A percentile compares a stretch with the other conserved stretches of the same genome.
These are phyloP conservation scores for Teunomyces gatunensis DNA, from an alignment of 805 yeast genomes.

Conservation along the genomic window DNA sequence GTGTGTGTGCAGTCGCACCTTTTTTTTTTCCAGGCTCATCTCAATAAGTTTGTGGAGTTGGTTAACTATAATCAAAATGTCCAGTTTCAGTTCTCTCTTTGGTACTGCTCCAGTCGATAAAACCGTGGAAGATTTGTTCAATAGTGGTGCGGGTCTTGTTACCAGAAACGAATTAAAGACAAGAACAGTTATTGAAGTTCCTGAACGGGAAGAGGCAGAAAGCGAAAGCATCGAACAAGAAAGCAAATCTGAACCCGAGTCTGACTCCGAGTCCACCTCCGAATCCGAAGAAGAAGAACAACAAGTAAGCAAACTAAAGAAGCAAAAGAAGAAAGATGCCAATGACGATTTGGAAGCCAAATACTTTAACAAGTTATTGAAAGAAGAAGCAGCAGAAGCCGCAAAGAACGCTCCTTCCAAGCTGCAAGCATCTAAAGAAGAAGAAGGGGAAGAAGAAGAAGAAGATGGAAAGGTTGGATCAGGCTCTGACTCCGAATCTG, in stretches of 20 bases:
- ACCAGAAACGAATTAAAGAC: conserved; percentile 28
- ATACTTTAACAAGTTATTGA: conserved; percentile 50
- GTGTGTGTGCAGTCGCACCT: neutral
- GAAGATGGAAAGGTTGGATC: conserved; percentile 7
- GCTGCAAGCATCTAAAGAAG: conserved; percentile 14
- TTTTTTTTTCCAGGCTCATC: conserved; percentile 6
- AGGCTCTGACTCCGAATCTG: conserved; percentile 7
- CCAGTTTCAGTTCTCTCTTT: conserved; percentile 34
- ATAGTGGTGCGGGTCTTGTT: conserved; percentile 46
- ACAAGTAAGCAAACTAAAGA: conserved; percentile 18
- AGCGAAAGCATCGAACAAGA: conserved; percentile 17
- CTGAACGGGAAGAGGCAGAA: conserved; percentile 11
- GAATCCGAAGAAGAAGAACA: conserved; percentile 19
- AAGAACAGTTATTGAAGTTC: conserved; percentile 31
- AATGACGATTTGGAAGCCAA: conserved; percentile 53
- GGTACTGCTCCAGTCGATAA: conserved; percentile 28
- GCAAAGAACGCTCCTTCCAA: neutral
- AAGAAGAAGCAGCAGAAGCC: conserved; percentile 28
- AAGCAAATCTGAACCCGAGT: conserved; percentile 1
- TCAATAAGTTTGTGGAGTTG: neutral
- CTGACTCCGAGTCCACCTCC: conserved; percentile 7
- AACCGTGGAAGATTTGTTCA: conserved; percentile 30
- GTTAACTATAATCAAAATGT: conserved; percentile 20
- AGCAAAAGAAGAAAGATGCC: conserved; percentile 27
- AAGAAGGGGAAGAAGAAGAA: conserved; percentile 18